These are phyloP conservation scores for Solanum corneliomulleri DNA, from an alignment of 257 asterid genomes.

Conservation along the genomic window DNA sequence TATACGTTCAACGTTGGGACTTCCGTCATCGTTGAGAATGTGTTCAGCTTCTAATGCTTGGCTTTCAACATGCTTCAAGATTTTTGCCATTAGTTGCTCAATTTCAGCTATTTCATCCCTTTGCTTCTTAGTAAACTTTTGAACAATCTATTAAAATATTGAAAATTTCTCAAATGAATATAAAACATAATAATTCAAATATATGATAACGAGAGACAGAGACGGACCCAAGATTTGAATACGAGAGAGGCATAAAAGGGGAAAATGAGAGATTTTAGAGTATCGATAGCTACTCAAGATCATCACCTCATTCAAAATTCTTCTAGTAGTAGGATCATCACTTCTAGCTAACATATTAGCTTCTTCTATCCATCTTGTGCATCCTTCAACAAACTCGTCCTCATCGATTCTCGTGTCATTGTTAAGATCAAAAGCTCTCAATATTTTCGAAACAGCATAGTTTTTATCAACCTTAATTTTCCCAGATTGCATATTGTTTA, in stretches of 20 bases:
- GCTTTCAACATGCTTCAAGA: conserved; percentile 17
- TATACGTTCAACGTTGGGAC: conserved; percentile 18
- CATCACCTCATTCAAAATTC: conserved; percentile 1
- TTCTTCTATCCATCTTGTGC: conserved; percentile 23
- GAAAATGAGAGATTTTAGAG: not conserved
- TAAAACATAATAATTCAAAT: no score
- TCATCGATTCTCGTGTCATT: conserved; percentile 18
- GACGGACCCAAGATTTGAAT: not conserved
- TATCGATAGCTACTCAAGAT: not conserved
- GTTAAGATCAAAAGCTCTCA: conserved; percentile 16
- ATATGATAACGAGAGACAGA: not conserved
- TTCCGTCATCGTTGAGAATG: conserved; percentile 19
- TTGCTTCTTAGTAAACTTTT: conserved; percentile 11
- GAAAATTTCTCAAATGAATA: not conserved
- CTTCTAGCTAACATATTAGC: conserved; percentile 10
- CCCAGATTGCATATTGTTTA: conserved; percentile 19
- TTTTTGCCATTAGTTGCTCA: conserved; percentile 25
- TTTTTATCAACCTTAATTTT: conserved; percentile 24
- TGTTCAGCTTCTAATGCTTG: conserved; percentile 16
- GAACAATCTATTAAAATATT: conserved; percentile 4
- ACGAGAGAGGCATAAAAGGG: not conserved
- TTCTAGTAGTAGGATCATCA: conserved; percentile 4
- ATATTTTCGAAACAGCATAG: conserved; percentile 19
- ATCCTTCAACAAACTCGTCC: conserved; percentile 22
- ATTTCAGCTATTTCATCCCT: conserved; percentile 7